A percentile compares a stretch with the other conserved stretches of the same genome.
phyloP scores from a whole-genome alignment of 495 filamentous ascomycete species.

The Elaphomyces granulatus region DNA sequence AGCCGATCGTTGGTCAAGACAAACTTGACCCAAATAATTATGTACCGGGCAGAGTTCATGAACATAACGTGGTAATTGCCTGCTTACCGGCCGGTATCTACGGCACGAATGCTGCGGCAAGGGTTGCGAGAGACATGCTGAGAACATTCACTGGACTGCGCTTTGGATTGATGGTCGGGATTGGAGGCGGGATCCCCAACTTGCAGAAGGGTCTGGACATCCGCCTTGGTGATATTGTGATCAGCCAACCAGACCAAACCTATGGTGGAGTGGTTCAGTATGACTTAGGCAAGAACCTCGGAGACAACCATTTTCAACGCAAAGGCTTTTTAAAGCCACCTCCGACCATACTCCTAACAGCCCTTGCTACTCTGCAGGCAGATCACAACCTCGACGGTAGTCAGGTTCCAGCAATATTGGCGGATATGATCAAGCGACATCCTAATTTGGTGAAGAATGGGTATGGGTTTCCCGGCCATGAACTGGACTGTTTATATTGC shows the following conservation, averaged over 20 bases:
- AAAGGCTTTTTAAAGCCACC: constrained; percentile 20
- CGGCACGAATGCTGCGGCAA: constrained; percentile 25
- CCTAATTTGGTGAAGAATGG: constrained; percentile 2
- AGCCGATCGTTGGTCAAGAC: constrained; percentile 10
- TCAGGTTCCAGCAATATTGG: constrained; percentile 6
- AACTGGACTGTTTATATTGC: constrained; percentile 14
- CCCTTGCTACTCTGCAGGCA: constrained; percentile 14
- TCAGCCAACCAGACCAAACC: constrained; percentile 8
- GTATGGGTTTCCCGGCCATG: constrained; percentile 4
- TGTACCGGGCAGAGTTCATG: constrained; percentile 26
- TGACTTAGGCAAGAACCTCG: constrained; percentile 8
- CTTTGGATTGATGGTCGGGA: constrained; percentile 27
- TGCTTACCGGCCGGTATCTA: constrained; percentile 24
- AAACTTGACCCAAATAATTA: constrained; percentile 23
- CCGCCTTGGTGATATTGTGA: constrained; percentile 29
- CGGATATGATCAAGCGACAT: constrained; percentile 1
- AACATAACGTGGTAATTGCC: constrained; percentile 30
- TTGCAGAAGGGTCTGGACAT: constrained; percentile 19
- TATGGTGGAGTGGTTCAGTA: constrained; percentile 12
- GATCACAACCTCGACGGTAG: not conserved
- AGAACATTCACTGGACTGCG: constrained; percentile 28
- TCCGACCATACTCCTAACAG: constrained; percentile 12
- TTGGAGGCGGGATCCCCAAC: constrained; percentile 27
- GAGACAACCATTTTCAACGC: constrained; percentile 10
- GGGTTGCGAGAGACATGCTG: constrained; percentile 27